These are phyloP conservation scores for Geosmithia putterillii DNA, from an alignment of 2,329 filamentous ascomycete species.

Conservation along the genomic window DNA sequence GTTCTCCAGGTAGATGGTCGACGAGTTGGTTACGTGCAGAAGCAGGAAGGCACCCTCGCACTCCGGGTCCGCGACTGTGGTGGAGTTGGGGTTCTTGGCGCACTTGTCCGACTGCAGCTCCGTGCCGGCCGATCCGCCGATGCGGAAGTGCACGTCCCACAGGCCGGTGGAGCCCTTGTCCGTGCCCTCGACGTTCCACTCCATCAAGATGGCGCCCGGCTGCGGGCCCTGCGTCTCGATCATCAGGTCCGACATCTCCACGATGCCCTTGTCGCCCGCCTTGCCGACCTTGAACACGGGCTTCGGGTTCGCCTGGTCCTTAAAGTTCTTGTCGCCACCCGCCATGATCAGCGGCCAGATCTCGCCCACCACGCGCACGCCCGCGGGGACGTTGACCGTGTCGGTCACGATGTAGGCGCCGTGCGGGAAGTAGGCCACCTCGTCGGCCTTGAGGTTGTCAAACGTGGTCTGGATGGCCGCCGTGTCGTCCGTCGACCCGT, in stretches of 20 bases:
- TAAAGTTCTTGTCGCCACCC: conserved; percentile 57
- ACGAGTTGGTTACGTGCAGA: conserved; percentile 48
- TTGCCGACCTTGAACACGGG: conserved; percentile 80
- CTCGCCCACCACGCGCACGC: conserved; percentile 81
- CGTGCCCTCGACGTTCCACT: conserved; percentile 6
- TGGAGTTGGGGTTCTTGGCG: conserved; percentile 57
- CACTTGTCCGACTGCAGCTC: conserved; percentile 70
- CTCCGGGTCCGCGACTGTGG: conserved; percentile 46
- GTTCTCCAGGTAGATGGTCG: conserved; percentile 75
- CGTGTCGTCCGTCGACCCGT: conserved; percentile 81
- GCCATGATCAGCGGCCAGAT: conserved; percentile 88
- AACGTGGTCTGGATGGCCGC: conserved; percentile 70
- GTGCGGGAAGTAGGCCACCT: conserved; percentile 64
- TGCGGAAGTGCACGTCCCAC: conserved; percentile 93
- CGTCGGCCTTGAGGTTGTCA: conserved; percentile 48
- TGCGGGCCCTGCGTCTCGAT: conserved; percentile 75
- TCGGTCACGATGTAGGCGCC: conserved; percentile 60
- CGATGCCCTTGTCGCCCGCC: conserved; percentile 60
- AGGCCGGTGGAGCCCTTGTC: conserved; percentile 60
- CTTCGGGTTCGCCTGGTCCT: conserved; percentile 61
- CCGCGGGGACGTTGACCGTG: conserved; percentile 61
- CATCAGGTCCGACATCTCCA: conserved; percentile 82
- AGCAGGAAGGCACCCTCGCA: conserved; percentile 68
- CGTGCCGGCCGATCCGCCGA: conserved; percentile 79
- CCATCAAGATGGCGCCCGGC: conserved; percentile 78